Evolutionary conservation across 192 early-diverging fungal species (phyloP), one percentile per base, ranked within the genome.

Genomic region (Irineochytrium annulatum): DNA sequence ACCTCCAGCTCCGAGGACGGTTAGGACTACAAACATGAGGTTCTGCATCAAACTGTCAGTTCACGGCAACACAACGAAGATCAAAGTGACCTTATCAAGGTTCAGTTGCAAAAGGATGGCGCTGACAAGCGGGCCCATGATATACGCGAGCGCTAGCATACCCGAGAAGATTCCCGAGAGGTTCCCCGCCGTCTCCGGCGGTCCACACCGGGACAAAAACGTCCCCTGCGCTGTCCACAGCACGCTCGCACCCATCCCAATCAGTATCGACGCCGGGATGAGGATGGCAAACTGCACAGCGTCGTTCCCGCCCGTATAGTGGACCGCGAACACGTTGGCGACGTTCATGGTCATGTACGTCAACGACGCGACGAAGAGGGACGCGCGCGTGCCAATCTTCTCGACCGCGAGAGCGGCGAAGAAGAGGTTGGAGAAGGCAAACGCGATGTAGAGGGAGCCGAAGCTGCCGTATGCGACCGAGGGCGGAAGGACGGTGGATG

Each of bases 131-230:
- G 65, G 65, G 17, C 65, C 65, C 26, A 67, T 32, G 3, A 67
- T 33, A 1, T 46, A 56, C 20, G 49, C 37, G 1, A 13, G 11
- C 54, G 57, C 58, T 41, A 67, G 53, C 35, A 59, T 34, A 4
- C 57, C 65, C 22, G 60, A 67, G 43, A 67, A 67, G 17, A 43
- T 43, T 45, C 65, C 65, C 8, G 65, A 46, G 52, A 59, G 60
- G 14, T 37, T 14, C 2, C 65, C 65, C 0, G 60, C 48, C 29
- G 65, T 43, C n/a, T 28, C 19, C 4, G 56, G 65, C 4, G 34
- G 20, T 33, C 57, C 35, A 28, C 65, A 60, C 60, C 55, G 49
- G 3, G 65, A 37, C 2, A 67, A 46, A 30, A 60, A 67, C 13
- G 59, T 57, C 27, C 55, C 48, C 31, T 67, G 57, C 35, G 65